Percentiles rank a stretch among this genome's conserved stretches.
These are phyloP conservation scores for Ajuga chamaepitys DNA, from an alignment of 257 asterid species.

Conservation along the genomic window DNA sequence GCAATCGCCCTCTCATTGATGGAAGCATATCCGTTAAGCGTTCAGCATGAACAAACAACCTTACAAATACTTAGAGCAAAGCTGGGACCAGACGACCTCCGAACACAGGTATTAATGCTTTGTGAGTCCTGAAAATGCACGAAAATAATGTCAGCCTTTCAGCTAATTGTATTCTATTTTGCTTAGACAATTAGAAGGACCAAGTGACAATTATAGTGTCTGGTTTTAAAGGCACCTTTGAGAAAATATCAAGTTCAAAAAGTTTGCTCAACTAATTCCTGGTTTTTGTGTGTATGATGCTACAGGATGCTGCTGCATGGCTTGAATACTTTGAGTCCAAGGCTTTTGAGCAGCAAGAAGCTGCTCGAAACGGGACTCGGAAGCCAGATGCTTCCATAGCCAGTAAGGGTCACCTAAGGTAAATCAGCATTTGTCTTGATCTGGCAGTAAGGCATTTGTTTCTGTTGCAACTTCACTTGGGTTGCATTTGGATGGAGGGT, in stretches of 20 bases:
- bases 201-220: background rate
- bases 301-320: conserved; percentile 98
- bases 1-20: conserved; percentile 93
- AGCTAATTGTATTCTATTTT: conserved; percentile 10
- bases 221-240: background rate
- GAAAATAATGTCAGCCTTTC: conserved; percentile 6
- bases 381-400: conserved; percentile 93
- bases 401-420: conserved; percentile 95
- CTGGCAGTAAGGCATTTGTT: background rate
- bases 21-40: conserved; percentile 95
- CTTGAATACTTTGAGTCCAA: conserved; percentile 91
- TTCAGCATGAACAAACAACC: conserved; percentile 94
- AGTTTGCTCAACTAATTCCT: conserved; percentile 3
- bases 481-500: no score
- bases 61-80: conserved; percentile 78
- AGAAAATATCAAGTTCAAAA: conserved; percentile 6
- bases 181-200: background rate
- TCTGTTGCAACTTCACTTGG: background rate
- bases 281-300: conserved; percentile 7
- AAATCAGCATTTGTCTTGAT: conserved; percentile 9
- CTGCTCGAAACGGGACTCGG: conserved; percentile 84
- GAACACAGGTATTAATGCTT: conserved; percentile 65
- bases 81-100: conserved; percentile 91
- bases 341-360: conserved; percentile 95
- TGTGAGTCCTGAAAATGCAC: conserved; percentile 7